Percentiles rank a stretch among this genome's conserved stretches.
Evolutionary conservation across 495 filamentous ascomycete species (phyloP).

Genomic region (Friedmanniomyces simplex): DNA sequence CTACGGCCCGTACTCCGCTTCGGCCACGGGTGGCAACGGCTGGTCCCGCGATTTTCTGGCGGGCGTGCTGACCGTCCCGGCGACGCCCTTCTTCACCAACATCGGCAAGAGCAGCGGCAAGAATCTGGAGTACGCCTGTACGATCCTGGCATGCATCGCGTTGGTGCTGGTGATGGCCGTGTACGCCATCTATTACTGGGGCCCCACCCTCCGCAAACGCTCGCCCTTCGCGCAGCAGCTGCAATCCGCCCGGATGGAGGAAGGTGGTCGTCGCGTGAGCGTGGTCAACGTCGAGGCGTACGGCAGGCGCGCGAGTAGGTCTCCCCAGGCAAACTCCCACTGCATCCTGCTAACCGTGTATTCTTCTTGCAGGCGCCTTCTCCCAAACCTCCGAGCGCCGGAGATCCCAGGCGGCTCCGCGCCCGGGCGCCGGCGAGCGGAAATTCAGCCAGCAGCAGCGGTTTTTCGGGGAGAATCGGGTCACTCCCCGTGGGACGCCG

Average conservation of each 20-base stretch:
- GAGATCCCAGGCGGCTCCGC: not conserved
- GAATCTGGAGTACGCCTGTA: conserved; percentile 56
- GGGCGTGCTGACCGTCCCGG: conserved; percentile 63
- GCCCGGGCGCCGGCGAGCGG: conserved; percentile 4
- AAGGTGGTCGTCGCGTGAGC: conserved; percentile 13
- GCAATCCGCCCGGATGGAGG: conserved; percentile 10
- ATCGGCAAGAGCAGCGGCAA: conserved; percentile 47
- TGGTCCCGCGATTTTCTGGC: conserved; percentile 74
- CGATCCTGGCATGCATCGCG: conserved; percentile 61
- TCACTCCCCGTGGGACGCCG: conserved; percentile 13
- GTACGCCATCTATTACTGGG: conserved; percentile 70
- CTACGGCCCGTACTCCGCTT: conserved; percentile 69
- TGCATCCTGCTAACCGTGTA: too few relatives aligned
- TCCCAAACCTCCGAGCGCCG: not conserved
- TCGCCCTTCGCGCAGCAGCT: conserved; percentile 60
- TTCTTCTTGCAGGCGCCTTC: too few relatives aligned
- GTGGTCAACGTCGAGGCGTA: not conserved
- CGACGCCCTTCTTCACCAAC: conserved; percentile 56
- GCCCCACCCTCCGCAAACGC: conserved; percentile 54
- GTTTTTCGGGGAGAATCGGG: conserved; percentile 14
- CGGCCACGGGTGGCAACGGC: conserved; percentile 67
- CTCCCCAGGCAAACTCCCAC: too few relatives aligned
- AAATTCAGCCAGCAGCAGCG: conserved; percentile 11
- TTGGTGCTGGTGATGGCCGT: conserved; percentile 59
- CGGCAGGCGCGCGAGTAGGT: not conserved